Conservation (phyloP, 2,329 filamentous ascomycete species). For the Gaeumannomyces tritici region DNA sequence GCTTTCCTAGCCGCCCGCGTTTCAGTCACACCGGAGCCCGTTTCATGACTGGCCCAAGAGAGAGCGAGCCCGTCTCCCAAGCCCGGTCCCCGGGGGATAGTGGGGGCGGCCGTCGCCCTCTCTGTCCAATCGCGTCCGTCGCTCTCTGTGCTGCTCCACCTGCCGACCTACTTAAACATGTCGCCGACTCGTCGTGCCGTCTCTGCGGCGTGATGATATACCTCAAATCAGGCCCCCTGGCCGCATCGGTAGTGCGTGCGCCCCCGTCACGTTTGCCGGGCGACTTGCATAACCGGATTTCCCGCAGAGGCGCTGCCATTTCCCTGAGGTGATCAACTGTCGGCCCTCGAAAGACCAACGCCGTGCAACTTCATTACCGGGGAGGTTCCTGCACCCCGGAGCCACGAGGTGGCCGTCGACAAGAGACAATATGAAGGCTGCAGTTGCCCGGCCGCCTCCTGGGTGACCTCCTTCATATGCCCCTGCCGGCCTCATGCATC, state of each 20-base stretch:
- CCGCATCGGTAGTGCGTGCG: background rate
- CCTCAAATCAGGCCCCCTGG: no score
- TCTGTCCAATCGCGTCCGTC: background rate
- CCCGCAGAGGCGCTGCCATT: background rate
- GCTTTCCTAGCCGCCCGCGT: constrained; percentile 19
- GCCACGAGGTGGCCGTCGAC: background rate
- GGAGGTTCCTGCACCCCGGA: background rate
- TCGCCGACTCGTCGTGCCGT: no score
- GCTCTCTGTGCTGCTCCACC: no score
- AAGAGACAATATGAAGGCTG: background rate
- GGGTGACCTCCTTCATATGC: background rate
- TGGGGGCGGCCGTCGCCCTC: background rate
- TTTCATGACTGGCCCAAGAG: constrained; percentile 10
- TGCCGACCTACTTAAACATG: no score
- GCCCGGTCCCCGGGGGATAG: background rate
- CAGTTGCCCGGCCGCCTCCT: background rate
- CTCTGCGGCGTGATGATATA: background rate
- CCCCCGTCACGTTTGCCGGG: no score
- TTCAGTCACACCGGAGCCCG: constrained; percentile 9
- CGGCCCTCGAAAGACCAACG: no score
- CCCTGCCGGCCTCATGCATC: background rate
- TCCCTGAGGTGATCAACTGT: background rate
- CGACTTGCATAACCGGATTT: background rate
- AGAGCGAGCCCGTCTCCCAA: background rate
- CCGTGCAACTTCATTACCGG: no score